phyloP scores from a whole-genome alignment of 805 yeast species.

The Ogataea pilisensis region DNA sequence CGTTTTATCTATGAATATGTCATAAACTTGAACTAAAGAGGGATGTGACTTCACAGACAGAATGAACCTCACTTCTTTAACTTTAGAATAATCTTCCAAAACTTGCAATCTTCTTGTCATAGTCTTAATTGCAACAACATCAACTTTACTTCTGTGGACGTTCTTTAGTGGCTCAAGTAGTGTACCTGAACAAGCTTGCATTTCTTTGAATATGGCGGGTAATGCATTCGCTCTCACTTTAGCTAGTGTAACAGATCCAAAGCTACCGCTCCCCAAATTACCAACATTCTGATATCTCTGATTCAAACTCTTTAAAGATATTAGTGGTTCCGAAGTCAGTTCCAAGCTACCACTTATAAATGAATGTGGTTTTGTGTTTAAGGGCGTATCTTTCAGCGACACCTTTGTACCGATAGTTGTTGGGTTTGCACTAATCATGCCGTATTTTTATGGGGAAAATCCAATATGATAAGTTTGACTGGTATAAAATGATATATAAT shows the following conservation, averaged over 20 bases:
- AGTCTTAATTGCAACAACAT: slow-evolving; percentile 74
- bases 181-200: slow-evolving; percentile 37
- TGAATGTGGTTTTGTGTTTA: slow-evolving; percentile 3
- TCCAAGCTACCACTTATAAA: neutral
- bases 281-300: slow-evolving; percentile 47
- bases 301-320: slow-evolving; percentile 40
- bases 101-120: slow-evolving; percentile 54
- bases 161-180: slow-evolving; percentile 42
- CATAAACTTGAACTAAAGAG: slow-evolving; percentile 69
- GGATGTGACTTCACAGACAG: slow-evolving; percentile 66
- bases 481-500: too few species aligned
- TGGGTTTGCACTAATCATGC: slow-evolving; percentile 15
- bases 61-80: slow-evolving; percentile 67
- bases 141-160: slow-evolving; percentile 13
- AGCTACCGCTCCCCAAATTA: slow-evolving; percentile 68
- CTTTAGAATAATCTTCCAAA: slow-evolving; percentile 52
- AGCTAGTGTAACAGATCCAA: slow-evolving; percentile 68
- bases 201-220: slow-evolving; percentile 13
- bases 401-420: slow-evolving; percentile 9
- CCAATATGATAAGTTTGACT: too few species aligned
- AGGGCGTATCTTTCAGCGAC: slow-evolving; percentile 14
- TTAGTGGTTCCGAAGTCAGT: slow-evolving; percentile 2
- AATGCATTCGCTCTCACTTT: slow-evolving; percentile 35
- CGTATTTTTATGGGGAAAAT: neutral
- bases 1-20: slow-evolving; percentile 67